Evolutionary conservation across 1,284 basidiomycete species (phyloP), one percentile per base, ranked within the genome.

Genomic region (Malassezia brasiliensis): DNA sequence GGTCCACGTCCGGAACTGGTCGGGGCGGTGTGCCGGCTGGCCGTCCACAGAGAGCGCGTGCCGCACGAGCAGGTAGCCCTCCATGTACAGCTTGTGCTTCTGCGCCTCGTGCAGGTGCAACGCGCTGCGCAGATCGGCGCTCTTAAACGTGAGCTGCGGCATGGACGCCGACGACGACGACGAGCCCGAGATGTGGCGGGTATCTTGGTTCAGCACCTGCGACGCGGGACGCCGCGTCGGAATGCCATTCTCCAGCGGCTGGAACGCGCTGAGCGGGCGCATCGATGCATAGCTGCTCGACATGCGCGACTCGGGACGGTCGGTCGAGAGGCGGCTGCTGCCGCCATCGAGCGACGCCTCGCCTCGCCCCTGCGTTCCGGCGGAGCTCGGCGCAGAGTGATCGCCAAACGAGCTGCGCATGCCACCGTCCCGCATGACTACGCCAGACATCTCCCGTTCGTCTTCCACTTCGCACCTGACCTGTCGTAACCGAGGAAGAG

Each of bases 21-120:
- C 68, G 17, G 55, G 50, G 28, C 61, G 55, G 50, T 67, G 61
- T 15, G 69, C 57, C 1, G 71, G 64, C 49, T 67, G 70, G 9
- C 71, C 71, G 47, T 74, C 68, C 20, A 70, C 61, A 22, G 49
- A 57, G 28, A 67, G 62, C n/a, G 68, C 67, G 49, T 71, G 68
- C 35, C 68, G 60, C 32, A 66, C 60, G 48, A 65, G 65, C 20
- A 74, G 65, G 35, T 74, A 74, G 39, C 71, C 71, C 52, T 74
- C 69, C 71, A 74, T 74, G 62, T 74, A 74, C 39, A 70, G 60
- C 56, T 74, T 74, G 20, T 60, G 57, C 42, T 61, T 57, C 38
- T 68, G 71, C 6, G 69, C 66, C 35, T 68, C 69, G n/a, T 74
- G 71, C 4, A 74, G 58, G 34, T 62, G 52, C 28, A 74, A 61